phyloP scores from a whole-genome alignment of 1,139 yeast genomes.

The Meyerozyma smithsonii region DNA sequence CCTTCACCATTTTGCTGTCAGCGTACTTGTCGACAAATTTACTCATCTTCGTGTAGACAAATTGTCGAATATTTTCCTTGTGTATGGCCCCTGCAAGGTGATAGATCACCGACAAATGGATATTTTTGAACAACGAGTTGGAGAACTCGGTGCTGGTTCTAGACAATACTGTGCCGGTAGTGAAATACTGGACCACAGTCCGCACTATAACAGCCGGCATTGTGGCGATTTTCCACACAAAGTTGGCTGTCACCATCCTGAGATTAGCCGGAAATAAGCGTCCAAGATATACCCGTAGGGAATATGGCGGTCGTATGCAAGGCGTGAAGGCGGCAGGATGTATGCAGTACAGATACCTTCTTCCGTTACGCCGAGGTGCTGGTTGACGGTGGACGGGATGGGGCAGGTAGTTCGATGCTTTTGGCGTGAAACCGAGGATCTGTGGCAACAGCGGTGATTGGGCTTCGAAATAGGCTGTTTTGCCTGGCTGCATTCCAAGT shows the following conservation, averaged over 20 bases:
- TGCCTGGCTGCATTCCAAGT: too few species aligned
- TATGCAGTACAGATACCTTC: too few species aligned
- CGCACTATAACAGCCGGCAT: slow-evolving; percentile 19
- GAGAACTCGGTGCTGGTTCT: slow-evolving; percentile 27
- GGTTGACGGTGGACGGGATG: too few species aligned
- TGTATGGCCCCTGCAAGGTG: slow-evolving; percentile 21
- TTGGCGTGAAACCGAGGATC: too few species aligned
- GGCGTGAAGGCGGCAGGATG: too few species aligned
- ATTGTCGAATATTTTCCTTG: slow-evolving; percentile 9
- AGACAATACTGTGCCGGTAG: slow-evolving; percentile 29
- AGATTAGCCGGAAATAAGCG: not conserved
- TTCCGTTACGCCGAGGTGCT: too few species aligned
- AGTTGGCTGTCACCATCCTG: not conserved
- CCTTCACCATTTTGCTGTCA: slow-evolving; percentile 8
- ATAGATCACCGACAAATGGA: slow-evolving; percentile 22
- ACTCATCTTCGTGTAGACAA: slow-evolving; percentile 11
- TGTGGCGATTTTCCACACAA: slow-evolving; percentile 4
- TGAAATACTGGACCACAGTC: slow-evolving; percentile 23
- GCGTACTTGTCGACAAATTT: slow-evolving; percentile 8
- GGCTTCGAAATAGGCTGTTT: too few species aligned
- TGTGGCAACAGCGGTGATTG: too few species aligned
- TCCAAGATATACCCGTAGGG: too few species aligned
- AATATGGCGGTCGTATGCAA: too few species aligned
- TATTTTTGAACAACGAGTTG: slow-evolving; percentile 26
- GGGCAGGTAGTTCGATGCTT: too few species aligned